A percentile compares a stretch with the other conserved stretches of the same genome.
phyloP scores from a whole-genome alignment of 768 basidiomycete species.

The Rubroboletus satanas region DNA sequence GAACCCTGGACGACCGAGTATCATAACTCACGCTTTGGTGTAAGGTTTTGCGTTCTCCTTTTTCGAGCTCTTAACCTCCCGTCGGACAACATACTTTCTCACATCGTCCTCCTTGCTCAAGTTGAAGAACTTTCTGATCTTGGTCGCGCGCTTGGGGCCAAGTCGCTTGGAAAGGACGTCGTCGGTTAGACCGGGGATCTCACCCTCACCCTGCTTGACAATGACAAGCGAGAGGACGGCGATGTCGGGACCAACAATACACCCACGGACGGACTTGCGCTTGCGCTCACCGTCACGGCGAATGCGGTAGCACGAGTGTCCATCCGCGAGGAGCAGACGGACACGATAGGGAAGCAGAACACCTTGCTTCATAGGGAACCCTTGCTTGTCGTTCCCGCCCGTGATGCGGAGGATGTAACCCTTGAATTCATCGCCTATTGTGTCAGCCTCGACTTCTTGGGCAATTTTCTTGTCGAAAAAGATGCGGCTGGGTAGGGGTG shows the following conservation, averaged over 20 bases:
- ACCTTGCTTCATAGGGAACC: slow-evolving; percentile 99
- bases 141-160: slow-evolving; percentile 95
- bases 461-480: slow-evolving; percentile 98
- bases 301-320: slow-evolving; percentile 95
- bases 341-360: slow-evolving; percentile 94
- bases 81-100: slow-evolving; percentile 91
- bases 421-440: slow-evolving; percentile 93
- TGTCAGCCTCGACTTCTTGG: slow-evolving; percentile 89
- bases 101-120: slow-evolving; percentile 97
- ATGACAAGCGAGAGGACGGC: slow-evolving; percentile 91
- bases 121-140: slow-evolving; percentile 98
- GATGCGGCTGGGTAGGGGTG: slow-evolving; percentile 59
- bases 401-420: slow-evolving; percentile 97
- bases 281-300: slow-evolving; percentile 94
- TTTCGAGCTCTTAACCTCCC: slow-evolving; percentile 87
- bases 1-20: not conserved
- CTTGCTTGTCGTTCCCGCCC: slow-evolving; percentile 98
- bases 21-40: slow-evolving; percentile 82
- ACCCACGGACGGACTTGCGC: slow-evolving; percentile 98
- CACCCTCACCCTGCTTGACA: slow-evolving; percentile 91
- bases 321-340: slow-evolving; percentile 87
- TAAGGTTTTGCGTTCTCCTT: slow-evolving; percentile 90
- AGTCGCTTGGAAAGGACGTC: slow-evolving; percentile 89
- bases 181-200: slow-evolving; percentile 91
- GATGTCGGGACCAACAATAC: slow-evolving; percentile 96